A percentile compares a stretch with the other conserved stretches of the same genome.
These are phyloP conservation scores for Colletotrichum horii DNA, from an alignment of 2,329 filamentous ascomycete species.

Conservation along the genomic window DNA sequence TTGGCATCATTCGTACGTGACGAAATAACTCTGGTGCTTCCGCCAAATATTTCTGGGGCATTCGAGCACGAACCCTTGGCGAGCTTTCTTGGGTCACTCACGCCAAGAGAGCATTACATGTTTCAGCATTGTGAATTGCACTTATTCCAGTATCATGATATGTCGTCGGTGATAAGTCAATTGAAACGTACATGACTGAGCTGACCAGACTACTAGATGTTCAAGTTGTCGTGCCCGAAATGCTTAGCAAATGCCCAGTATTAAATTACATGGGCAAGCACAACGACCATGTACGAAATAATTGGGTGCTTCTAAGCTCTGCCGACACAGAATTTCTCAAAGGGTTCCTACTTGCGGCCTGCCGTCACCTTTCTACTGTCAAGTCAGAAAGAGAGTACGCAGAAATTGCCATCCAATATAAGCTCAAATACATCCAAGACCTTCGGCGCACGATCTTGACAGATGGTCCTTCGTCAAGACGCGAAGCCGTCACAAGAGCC, in stretches of 20 bases:
- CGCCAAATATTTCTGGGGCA: background rate
- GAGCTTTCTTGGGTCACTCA: background rate
- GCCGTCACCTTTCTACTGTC: background rate
- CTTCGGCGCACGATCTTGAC: background rate
- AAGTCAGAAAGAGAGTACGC: background rate
- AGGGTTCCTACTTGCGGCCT: background rate
- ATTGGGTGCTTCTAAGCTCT: background rate
- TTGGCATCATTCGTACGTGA: background rate
- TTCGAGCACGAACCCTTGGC: constrained; percentile 2
- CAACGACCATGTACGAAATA: background rate
- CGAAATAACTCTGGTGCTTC: background rate
- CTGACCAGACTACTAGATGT: background rate
- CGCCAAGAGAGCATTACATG: background rate
- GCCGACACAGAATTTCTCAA: background rate
- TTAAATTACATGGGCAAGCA: background rate
- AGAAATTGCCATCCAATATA: background rate
- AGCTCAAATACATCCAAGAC: background rate
- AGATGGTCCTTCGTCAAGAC: background rate
- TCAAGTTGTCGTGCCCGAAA: background rate
- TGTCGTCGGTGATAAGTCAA: background rate
- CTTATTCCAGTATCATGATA: background rate
- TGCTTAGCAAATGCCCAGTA: background rate
- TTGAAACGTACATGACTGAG: background rate
- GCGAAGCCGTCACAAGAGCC: background rate
- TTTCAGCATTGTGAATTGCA: background rate